Base-by-base conservation (phyloP, 768 basidiomycete genomes). In the Lyophyllum atratum region DNA sequence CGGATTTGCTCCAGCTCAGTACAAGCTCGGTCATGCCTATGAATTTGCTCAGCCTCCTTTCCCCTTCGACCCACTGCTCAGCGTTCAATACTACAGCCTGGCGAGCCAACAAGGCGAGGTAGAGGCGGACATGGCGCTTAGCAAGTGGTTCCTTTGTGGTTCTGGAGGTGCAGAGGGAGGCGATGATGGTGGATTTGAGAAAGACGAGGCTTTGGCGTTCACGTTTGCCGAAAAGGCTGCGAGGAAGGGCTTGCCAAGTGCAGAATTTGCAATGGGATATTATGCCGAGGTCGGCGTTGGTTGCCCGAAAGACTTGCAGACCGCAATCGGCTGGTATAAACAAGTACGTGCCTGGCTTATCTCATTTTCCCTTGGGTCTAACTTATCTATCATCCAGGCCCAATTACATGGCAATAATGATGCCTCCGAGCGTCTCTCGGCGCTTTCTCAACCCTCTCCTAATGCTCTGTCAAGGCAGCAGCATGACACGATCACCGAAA, bases 141-240 rank as follows among this genome's bases (percentile, higher is more conserved):
- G 85, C 71, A 98, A 97, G 73, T 98, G 96, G 95, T 98, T 97
- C 77, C 74, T 98, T 48, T 95, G 94, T 67, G 95, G 95, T 1
- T 72, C 70, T 3, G 86, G 87, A 0, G 71, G 69, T 12, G 61
- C 25, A 3, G 48, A 62, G 21, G 56, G 58, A 9, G 76, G n/a
- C n/a, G n/a, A 77, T 11, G 74, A 68, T n/a, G 77, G 72, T 3
- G 75, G 72, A 14, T 95, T 97, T 63, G 91, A 92, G 37, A 93
- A 94, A 71, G 92, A 95, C 69, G 94, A 97, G 68, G 74, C 69
- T 1, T 80, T 98, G 3, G 95, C 96, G 2, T 84, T 84, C 61
- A 90, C 87, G 0, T 98, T 96, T 73, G 96, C 96, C 0, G 88
- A 92, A 60, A 95, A 96, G 72, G 89, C 91, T 0, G 88, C 89